A percentile compares a stretch with the other conserved stretches of the same genome.
These are phyloP conservation scores for Odontarrhena argentea DNA, from an alignment of 345 rosid species.

Conservation along the genomic window DNA sequence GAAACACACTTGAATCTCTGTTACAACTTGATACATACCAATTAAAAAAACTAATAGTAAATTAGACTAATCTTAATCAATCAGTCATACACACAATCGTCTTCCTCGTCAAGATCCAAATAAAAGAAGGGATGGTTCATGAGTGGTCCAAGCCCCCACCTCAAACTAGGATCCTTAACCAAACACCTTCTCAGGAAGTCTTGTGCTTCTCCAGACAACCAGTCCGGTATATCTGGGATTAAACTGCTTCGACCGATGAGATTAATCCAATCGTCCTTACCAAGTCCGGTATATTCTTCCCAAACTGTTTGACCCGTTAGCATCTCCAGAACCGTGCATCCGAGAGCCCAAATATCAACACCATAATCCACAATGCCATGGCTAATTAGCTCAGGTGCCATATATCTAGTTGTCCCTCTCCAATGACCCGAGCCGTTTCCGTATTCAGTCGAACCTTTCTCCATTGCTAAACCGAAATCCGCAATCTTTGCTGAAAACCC, in stretches of 20 bases:
- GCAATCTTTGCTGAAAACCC: conserved; percentile 18
- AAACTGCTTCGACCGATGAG: conserved; percentile 2
- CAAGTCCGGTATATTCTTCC: not conserved
- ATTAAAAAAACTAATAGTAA: too few species aligned
- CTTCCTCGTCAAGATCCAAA: too few species aligned
- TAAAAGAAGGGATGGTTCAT: not conserved
- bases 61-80: too few species aligned
- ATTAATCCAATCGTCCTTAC: not conserved
- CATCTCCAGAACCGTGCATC: conserved; percentile 36
- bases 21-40: too few species aligned
- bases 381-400: conserved; percentile 17
- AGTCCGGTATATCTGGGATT: conserved; percentile 4
- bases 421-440: conserved; percentile 1
- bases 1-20: not conserved
- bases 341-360: conserved; percentile 26
- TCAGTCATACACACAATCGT: too few species aligned
- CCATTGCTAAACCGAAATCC: conserved; percentile 27
- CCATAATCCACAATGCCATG: conserved; percentile 10
- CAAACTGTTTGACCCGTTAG: not conserved
- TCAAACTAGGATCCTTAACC: not conserved
- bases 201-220: conserved; percentile 18
- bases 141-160: too few species aligned
- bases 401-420: conserved; percentile 24
- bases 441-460: conserved; percentile 21
- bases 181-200: conserved; percentile 27